phyloP scores from a whole-genome alignment of 345 rosid species.

The Dipteronia dyeriana region DNA sequence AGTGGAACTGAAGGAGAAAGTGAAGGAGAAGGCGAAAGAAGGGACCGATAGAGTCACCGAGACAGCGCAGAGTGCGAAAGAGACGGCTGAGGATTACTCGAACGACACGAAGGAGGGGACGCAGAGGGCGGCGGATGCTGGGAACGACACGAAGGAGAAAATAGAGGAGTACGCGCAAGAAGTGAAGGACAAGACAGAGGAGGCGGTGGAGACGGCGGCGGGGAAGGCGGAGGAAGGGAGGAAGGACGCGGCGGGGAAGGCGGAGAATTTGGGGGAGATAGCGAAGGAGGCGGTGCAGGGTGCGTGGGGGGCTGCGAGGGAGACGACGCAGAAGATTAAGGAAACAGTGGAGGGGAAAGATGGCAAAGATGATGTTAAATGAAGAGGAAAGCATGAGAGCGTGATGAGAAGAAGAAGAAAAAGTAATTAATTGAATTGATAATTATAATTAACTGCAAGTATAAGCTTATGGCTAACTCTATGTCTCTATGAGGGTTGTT shows the following conservation, averaged over 20 bases:
- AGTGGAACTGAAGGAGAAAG: slow-evolving; percentile 25
- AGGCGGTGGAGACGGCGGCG: slow-evolving; percentile 2
- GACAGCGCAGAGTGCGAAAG: slow-evolving; percentile 20
- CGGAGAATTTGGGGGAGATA: slow-evolving; percentile 30
- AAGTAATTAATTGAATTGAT: background rate
- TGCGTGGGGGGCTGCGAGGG: slow-evolving; percentile 40
- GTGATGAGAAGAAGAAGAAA: slow-evolving; percentile 9
- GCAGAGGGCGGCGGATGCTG: slow-evolving; percentile 10
- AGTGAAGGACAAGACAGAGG: slow-evolving; percentile 3
- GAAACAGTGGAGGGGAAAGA: slow-evolving; percentile 43
- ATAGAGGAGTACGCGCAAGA: slow-evolving; percentile 6
- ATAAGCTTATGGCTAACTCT: too few species aligned
- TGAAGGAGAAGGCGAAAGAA: slow-evolving; percentile 27
- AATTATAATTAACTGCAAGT: too few species aligned
- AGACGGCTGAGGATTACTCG: slow-evolving; percentile 19
- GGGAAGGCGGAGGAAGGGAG: slow-evolving; percentile 31
- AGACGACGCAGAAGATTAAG: slow-evolving; percentile 39
- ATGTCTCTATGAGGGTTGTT: too few species aligned
- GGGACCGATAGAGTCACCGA: background rate
- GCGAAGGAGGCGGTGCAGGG: slow-evolving; percentile 33
- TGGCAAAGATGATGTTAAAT: slow-evolving; percentile 19
- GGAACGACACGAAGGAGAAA: slow-evolving; percentile 23
- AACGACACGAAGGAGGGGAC: slow-evolving; percentile 22
- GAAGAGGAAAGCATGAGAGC: slow-evolving; percentile 10
- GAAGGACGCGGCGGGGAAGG: slow-evolving; percentile 26